Base-by-base conservation (phyloP, 164 flowering plant genomes). In the Brasenia schreberi region DNA sequence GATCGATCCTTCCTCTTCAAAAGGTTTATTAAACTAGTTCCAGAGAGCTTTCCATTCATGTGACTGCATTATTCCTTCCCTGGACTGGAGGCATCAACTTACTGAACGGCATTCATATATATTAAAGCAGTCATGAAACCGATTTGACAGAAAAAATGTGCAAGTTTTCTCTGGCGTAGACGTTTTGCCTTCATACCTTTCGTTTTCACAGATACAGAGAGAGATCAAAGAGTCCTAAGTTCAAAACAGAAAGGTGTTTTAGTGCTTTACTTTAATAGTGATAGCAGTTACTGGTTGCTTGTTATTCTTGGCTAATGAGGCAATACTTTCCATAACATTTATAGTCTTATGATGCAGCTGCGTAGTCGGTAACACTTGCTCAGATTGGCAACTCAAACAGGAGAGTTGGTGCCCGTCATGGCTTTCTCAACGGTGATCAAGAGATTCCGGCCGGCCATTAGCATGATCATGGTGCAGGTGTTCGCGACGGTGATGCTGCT, bases 381-480 rank as follows among this genome's bases (percentile, higher is more conserved):
- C 56, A 9, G 56, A 49, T 49, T 49, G 56, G 16, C 12, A 9
- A 9, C 16, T 3, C 16, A 49, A 9, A 3, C 56, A 6, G 7
- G 12, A 49, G 56, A 14, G 10, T 9, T 9, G 16, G 9, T 14
- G 56, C 56, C 56, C 12, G 56, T 14, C 56, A 49, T 49, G 56
- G 16, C 56, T 9, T 49, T 9, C 56, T 14, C 16, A 9, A 3
- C 56, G 56, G 10, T 0, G 43, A 10, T 66, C 7, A 7, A 23
- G 6, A 59, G 39, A n/a, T 66, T 14, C 52, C 45, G 59, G 63
- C 66, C 69, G 9, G 63, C 73, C 5, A 0, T 76, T 61, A 52
- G 77, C 39, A 83, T 85, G 87, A 18, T 85, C 42, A 2, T 73
- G 71, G 84, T 85, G 33, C 87, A 84, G 56, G 18, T 77, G 10